These are phyloP conservation scores for Leishmania lainsoni DNA, from an alignment of 208 protist species.

Conservation along the genomic window DNA sequence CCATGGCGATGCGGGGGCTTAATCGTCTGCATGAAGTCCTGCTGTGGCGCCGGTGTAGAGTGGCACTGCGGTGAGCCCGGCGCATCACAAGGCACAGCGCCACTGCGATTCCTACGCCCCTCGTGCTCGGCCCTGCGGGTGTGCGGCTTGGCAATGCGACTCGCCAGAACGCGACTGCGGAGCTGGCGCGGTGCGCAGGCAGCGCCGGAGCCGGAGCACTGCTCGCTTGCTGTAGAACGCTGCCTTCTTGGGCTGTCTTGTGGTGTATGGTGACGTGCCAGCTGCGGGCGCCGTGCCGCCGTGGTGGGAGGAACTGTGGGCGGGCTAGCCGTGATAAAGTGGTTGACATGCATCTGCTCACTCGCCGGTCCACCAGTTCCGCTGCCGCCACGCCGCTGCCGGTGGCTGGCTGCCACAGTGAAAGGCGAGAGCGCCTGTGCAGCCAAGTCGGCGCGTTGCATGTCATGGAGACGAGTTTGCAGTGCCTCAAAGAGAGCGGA, in stretches of 20 bases:
- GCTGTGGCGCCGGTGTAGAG: not conserved
- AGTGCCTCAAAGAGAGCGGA: conserved; percentile 4
- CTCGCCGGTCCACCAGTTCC: not conserved
- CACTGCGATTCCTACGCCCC: not conserved
- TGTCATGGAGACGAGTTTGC: conserved; percentile 2
- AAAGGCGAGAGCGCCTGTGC: conserved; percentile 4
- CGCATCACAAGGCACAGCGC: not conserved
- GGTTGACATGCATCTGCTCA: not conserved
- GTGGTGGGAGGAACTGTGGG: not conserved
- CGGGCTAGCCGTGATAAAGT: not conserved
- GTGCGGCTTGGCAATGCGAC: conserved; percentile 7
- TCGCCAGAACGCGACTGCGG: conserved; percentile 18
- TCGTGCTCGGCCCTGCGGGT: not conserved
- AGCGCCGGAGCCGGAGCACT: not conserved
- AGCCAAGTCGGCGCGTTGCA: conserved; percentile 13
- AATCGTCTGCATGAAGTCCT: conserved; percentile 26
- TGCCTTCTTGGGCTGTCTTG: not conserved
- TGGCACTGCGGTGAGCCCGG: not conserved
- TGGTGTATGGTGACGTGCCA: not conserved
- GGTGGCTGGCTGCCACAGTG: not conserved
- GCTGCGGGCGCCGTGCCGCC: not conserved
- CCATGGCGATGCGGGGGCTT: conserved; percentile 28
- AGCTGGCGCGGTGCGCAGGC: conserved; percentile 10
- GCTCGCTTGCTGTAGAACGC: not conserved
- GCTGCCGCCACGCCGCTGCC: conserved; percentile 1